Evolutionary conservation across 257 asterid genomes (phyloP).

Genomic region (Nicotiana obtusifolia): DNA sequence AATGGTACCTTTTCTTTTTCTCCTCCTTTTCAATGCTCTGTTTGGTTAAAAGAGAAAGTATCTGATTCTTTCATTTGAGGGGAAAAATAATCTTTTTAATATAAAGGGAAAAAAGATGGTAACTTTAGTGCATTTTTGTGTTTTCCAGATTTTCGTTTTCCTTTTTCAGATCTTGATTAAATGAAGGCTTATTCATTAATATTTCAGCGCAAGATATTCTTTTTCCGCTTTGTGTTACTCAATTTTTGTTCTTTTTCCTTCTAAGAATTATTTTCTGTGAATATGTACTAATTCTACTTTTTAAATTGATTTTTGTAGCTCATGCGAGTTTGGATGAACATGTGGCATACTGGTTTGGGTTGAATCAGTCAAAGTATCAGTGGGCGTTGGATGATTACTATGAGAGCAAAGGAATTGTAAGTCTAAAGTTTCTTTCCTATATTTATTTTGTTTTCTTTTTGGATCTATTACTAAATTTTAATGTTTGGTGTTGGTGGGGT

Average conservation of each 20-base stretch:
- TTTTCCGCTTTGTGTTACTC: not conserved
- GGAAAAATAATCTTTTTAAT: not conserved
- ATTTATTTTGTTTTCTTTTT: not conserved
- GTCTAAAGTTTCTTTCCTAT: not conserved
- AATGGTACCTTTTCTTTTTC: slow-evolving; percentile 37
- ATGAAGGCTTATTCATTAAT: not conserved
- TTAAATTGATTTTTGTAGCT: slow-evolving; percentile 31
- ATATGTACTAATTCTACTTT: not conserved
- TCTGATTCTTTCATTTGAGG: not conserved
- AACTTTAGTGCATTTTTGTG: not conserved
- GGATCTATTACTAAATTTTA: not conserved
- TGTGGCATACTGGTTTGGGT: slow-evolving; percentile 90
- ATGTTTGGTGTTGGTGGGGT: not conserved
- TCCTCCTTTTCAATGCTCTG: not conserved
- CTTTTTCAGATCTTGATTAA: not conserved
- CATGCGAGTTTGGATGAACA: slow-evolving; percentile 85
- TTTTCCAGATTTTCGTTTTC: not conserved
- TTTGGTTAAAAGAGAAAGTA: not conserved
- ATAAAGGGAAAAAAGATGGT: not conserved
- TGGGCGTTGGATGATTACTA: slow-evolving; percentile 93
- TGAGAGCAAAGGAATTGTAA: slow-evolving; percentile 57
- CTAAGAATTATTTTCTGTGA: not conserved
- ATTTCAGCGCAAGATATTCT: not conserved
- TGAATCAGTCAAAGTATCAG: slow-evolving; percentile 93
- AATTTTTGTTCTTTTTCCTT: not conserved